These are phyloP conservation scores for Eutrema japonicum DNA, from an alignment of 345 rosid species.

Conservation along the genomic window DNA sequence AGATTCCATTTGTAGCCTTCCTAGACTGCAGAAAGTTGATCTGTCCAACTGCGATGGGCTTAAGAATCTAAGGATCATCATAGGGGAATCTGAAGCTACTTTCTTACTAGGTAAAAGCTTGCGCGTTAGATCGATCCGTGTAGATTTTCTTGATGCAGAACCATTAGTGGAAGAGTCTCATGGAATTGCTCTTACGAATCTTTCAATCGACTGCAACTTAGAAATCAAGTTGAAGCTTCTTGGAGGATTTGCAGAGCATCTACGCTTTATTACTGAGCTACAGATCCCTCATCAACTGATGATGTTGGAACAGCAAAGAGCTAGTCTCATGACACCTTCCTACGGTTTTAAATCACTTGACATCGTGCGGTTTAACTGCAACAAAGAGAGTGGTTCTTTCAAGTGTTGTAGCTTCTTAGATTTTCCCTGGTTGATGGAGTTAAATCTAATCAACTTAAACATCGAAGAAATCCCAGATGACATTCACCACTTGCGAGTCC, in stretches of 20 bases:
- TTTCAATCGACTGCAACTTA: slow-evolving; percentile 19
- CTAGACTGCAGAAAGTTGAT: slow-evolving; percentile 26
- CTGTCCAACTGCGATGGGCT: slow-evolving; percentile 26
- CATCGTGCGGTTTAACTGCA: slow-evolving; percentile 20
- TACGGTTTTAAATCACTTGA: slow-evolving; percentile 18
- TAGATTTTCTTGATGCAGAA: background rate
- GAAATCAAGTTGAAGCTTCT: background rate
- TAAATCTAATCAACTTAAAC: slow-evolving; percentile 21
- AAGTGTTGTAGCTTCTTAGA: background rate
- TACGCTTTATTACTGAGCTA: background rate
- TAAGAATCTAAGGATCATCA: background rate
- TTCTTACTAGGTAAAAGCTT: background rate
- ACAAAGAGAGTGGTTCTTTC: background rate
- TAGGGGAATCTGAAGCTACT: background rate
- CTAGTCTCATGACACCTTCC: background rate
- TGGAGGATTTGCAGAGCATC: slow-evolving; percentile 7
- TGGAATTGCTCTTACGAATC: background rate
- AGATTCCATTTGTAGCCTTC: background rate
- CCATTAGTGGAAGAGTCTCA: slow-evolving; percentile 4
- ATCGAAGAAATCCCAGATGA: background rate
- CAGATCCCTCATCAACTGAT: background rate
- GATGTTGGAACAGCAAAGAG: slow-evolving; percentile 20
- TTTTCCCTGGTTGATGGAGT: slow-evolving; percentile 25
- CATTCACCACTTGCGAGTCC: slow-evolving; percentile 11
- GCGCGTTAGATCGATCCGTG: background rate